These are phyloP conservation scores for Ophiostoma montium DNA, from an alignment of 2,329 filamentous ascomycete genomes.

Conservation along the genomic window DNA sequence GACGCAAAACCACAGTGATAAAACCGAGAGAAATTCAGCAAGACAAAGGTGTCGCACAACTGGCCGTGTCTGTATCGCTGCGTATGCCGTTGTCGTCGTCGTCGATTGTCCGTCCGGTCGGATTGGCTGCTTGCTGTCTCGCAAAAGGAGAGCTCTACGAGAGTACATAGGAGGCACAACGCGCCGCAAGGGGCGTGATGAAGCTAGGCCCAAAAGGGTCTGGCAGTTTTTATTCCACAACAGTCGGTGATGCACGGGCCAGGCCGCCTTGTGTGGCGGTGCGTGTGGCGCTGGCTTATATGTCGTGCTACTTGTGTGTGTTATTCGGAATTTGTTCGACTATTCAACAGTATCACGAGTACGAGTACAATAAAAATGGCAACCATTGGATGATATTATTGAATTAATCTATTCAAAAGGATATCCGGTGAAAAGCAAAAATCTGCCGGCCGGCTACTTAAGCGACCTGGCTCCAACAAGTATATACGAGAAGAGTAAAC, in stretches of 20 bases:
- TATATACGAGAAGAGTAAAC: constrained; percentile 2
- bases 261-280: background rate
- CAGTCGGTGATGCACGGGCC: constrained; percentile 1
- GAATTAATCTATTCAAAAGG: background rate
- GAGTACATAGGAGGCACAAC: constrained; percentile 5
- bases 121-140: background rate
- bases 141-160: constrained; percentile 5
- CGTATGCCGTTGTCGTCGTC: background rate
- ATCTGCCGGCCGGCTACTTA: background rate
- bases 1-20: background rate
- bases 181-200: constrained; percentile 10
- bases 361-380: too few relatives aligned
- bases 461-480: background rate
- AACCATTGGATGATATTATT: background rate
- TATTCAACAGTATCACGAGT: too few relatives aligned
- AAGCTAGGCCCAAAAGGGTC: background rate
- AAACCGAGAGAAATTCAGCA: background rate
- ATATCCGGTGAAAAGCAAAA: background rate
- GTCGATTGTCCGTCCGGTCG: background rate
- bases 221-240: background rate
- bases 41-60: background rate
- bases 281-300: constrained; percentile 1
- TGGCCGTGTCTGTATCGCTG: background rate
- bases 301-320: too few relatives aligned
- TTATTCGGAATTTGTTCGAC: too few relatives aligned